A percentile compares a stretch with the other conserved stretches of the same genome.
phyloP scores from a whole-genome alignment of 352 stramenopile species.

The Pythium folliculosum region DNA sequence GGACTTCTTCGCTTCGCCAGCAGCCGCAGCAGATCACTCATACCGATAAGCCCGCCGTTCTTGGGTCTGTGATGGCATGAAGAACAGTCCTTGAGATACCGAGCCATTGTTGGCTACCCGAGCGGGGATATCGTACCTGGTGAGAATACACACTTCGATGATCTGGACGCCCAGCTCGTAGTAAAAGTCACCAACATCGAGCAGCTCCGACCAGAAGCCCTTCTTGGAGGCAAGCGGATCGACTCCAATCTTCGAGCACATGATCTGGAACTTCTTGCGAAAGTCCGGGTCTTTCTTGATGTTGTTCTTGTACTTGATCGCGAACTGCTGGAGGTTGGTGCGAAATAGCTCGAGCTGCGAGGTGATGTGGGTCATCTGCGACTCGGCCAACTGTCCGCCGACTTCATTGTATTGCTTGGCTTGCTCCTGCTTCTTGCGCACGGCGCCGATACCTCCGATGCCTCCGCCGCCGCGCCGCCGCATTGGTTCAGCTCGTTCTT shows the following conservation, averaged over 20 bases:
- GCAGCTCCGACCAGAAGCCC: constrained; percentile 96
- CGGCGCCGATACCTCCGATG: constrained; percentile 70
- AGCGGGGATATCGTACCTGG: constrained; percentile 41
- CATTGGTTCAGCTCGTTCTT: background rate
- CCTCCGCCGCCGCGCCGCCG: constrained; percentile 32
- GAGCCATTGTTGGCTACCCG: background rate
- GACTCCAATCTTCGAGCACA: constrained; percentile 96
- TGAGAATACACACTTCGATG: constrained; percentile 97
- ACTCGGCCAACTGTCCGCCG: constrained; percentile 81
- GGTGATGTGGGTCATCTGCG: constrained; percentile 78
- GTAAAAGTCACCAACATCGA: constrained; percentile 99
- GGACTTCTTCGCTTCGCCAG: constrained; percentile 68
- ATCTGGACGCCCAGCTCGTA: constrained; percentile 99
- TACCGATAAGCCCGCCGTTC: constrained; percentile 82
- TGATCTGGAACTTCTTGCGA: constrained; percentile 93
- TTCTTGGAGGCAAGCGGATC: constrained; percentile 98
- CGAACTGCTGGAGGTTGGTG: constrained; percentile 92
- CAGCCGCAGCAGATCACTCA: constrained; percentile 75
- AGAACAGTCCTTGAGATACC: background rate
- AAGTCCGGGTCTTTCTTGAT: constrained; percentile 96
- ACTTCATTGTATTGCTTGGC: constrained; percentile 84
- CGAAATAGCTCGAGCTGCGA: constrained; percentile 90
- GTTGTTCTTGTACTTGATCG: constrained; percentile 93
- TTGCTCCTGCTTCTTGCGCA: constrained; percentile 90
- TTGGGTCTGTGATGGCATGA: constrained; percentile 45